A percentile compares a stretch with the other conserved stretches of the same genome.
These are phyloP conservation scores for Fusarium robinianum DNA, from an alignment of 2,329 filamentous ascomycete genomes.

Conservation along the genomic window DNA sequence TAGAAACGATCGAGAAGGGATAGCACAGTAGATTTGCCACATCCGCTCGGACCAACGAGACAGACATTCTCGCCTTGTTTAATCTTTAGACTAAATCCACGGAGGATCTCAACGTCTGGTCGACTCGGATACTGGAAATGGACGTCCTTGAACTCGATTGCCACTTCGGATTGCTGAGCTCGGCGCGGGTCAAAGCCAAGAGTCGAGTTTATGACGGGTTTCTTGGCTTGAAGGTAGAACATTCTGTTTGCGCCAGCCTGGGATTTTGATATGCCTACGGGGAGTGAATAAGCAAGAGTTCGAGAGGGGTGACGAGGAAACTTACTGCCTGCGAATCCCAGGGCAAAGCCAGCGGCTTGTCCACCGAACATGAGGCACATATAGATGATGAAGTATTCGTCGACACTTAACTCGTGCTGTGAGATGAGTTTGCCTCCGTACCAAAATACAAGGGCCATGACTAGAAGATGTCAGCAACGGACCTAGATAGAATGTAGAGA, in stretches of 20 bases:
- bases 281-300: slow-evolving; percentile 3
- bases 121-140: slow-evolving; percentile 64
- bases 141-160: slow-evolving; percentile 58
- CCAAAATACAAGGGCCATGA: slow-evolving; percentile 47
- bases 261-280: slow-evolving; percentile 51
- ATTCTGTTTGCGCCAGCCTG: slow-evolving; percentile 53
- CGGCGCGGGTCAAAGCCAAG: slow-evolving; percentile 37
- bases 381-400: slow-evolving; percentile 53
- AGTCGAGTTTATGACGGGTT: slow-evolving; percentile 43
- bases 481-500: slow-evolving; percentile 39
- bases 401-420: slow-evolving; percentile 53
- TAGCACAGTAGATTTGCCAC: slow-evolving; percentile 64
- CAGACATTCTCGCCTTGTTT: slow-evolving; percentile 53
- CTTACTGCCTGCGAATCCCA: background rate
- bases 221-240: slow-evolving; percentile 49
- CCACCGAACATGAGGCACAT: slow-evolving; percentile 36
- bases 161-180: no score
- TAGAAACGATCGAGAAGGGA: slow-evolving; percentile 52
- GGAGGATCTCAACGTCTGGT: slow-evolving; percentile 43
- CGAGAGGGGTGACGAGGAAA: background rate
- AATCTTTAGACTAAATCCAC: slow-evolving; percentile 45
- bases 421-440: slow-evolving; percentile 43
- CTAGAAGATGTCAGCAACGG: no score
- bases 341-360: background rate
- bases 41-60: slow-evolving; percentile 53